Base-by-base conservation (phyloP, 2,329 filamentous ascomycete genomes). In the Calonectria pseudoturangicola region DNA sequence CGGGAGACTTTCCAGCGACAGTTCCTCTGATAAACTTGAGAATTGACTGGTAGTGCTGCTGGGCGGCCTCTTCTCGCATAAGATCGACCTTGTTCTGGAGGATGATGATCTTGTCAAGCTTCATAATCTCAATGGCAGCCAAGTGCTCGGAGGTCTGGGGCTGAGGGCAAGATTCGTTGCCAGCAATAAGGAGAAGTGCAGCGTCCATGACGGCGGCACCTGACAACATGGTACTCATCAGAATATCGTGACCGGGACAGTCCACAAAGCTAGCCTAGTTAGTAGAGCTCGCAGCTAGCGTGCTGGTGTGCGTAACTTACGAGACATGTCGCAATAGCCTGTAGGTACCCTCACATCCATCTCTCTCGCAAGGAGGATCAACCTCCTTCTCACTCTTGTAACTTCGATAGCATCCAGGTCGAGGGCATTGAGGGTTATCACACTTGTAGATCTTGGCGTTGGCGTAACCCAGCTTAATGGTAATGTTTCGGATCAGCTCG, bases 151-250 rank as follows among this genome's bases (percentile, higher is more conserved):
- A 98, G 21, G 97, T 99, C 87, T 99, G 97, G 64, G 97, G 97
- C 86, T 99, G 97, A 41, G 97, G 97, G 88, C 97, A 98, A 66
- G 95, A 93, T 93, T 99, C 97, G 88, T 99, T 99, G 84, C 97
- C 97, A 74, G 97, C 97, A 84, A 99, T 98, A 68, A 99, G 90
- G 69, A 99, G 92, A 73, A 99, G 91, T 21, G 97, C 97, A 77
- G 97, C 97, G 87, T 99, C 97, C 97, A 99, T 99, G 91, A 99
- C 97, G 76, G 97, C 97, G 81, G 97, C 97, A 83, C 97, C 97
- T 83, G 97, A 99, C 90, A 99, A 93, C 97, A 99, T 99, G 81
- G 97, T 99, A 87, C 96, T 98, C 97, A 99, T 99, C 85, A 99
- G 96, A 95, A 99, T 99, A 88, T 99, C 97, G 94, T 99, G 97